Evolutionary conservation across 1,139 yeast genomes (phyloP).

Genomic region (Suhomyces ambrosiae): DNA sequence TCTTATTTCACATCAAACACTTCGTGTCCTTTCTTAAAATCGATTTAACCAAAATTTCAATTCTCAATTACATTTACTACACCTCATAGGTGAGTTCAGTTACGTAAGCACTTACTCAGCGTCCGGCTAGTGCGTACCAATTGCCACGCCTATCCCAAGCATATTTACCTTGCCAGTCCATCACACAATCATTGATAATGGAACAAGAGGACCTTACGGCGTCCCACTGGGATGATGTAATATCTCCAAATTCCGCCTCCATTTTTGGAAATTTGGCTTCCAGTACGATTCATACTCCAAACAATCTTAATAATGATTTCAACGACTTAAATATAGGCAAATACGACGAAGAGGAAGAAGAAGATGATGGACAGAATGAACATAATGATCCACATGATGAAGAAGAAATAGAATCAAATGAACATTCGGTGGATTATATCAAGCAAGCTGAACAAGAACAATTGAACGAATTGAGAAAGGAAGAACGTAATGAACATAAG

Average conservation of each 20-base stretch:
- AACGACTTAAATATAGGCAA: conserved; percentile 27
- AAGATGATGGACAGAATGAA: conserved; percentile 18
- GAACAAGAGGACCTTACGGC: conserved; percentile 30
- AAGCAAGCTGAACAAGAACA: conserved; percentile 34
- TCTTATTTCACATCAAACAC: too few relatives aligned
- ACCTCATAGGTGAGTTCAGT: too few relatives aligned
- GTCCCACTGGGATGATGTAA: conserved; percentile 33
- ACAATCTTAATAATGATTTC: conserved; percentile 30
- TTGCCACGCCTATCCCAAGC: background rate
- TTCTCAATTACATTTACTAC: too few relatives aligned
- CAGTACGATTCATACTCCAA: conserved; percentile 14
- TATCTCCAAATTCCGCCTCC: conserved; percentile 18
- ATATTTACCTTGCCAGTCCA: conserved; percentile 23
- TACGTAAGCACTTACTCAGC: background rate
- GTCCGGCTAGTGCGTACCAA: background rate
- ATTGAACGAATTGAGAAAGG: conserved; percentile 33
- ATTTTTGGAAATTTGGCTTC: conserved; percentile 14
- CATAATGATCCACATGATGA: conserved; percentile 17
- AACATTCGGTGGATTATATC: conserved; percentile 5
- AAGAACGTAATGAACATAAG: conserved; percentile 39
- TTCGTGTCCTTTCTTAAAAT: too few relatives aligned
- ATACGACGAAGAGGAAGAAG: conserved; percentile 22
- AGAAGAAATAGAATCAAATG: background rate
- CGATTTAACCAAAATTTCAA: too few relatives aligned
- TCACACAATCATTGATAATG: conserved; percentile 14